These are phyloP conservation scores for Paramecium tetraurelia DNA, from an alignment of 73 alveolate genomes.

Conservation along the genomic window DNA sequence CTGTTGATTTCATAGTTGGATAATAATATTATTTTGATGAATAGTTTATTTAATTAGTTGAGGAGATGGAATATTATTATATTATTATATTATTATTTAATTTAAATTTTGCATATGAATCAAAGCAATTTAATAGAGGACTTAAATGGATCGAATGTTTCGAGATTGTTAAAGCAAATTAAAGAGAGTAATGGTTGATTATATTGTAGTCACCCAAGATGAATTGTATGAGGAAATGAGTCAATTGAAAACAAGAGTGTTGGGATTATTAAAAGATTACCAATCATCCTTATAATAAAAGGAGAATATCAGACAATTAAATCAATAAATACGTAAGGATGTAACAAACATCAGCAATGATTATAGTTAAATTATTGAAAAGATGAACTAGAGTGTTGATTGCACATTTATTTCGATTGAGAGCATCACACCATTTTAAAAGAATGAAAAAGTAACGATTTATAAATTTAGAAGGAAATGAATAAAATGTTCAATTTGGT, in stretches of 20 bases:
- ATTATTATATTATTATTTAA: background rate
- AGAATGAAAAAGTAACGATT: background rate
- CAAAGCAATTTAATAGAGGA: background rate
- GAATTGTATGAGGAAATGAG: conserved; percentile 52
- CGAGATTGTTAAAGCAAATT: background rate
- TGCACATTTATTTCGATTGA: conserved; percentile 1
- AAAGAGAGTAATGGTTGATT: background rate
- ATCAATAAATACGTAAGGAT: conserved; percentile 6
- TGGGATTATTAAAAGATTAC: conserved; percentile 30
- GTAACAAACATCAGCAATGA: background rate
- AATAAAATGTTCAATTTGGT: conserved; percentile 39
- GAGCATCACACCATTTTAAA: background rate
- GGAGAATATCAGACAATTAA: conserved; percentile 22
- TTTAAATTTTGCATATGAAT: background rate
- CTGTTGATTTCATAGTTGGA: background rate
- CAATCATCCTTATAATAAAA: background rate
- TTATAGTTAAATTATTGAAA: background rate
- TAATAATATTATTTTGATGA: too few relatives aligned
- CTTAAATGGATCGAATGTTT: conserved; percentile 7
- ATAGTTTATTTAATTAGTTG: too few relatives aligned
- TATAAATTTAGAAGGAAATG: background rate
- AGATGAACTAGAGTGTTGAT: conserved; percentile 37
- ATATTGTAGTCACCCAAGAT: background rate
- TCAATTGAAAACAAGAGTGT: background rate
- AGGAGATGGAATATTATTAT: background rate